Conservation (phyloP, 768 basidiomycete species). For the Collybia nuda region DNA sequence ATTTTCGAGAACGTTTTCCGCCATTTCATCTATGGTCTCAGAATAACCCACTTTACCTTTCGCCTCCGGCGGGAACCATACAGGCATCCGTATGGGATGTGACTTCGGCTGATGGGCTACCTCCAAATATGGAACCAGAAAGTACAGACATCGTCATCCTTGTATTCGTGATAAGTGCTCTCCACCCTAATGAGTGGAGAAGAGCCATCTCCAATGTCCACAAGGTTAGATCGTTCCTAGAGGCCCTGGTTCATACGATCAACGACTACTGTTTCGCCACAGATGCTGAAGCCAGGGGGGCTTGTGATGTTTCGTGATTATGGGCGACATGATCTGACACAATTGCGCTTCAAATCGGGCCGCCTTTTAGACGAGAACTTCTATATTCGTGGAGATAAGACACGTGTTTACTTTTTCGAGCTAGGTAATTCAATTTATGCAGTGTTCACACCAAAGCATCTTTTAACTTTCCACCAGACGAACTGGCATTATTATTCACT, state of each 20-base stretch:
- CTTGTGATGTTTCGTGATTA: slow-evolving; percentile 88
- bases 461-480: slow-evolving; percentile 46
- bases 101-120: slow-evolving; percentile 59
- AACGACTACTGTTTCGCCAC: not conserved
- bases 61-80: slow-evolving; percentile 70
- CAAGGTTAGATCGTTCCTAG: slow-evolving; percentile 42
- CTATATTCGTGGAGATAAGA: slow-evolving; percentile 96
- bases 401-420: slow-evolving; percentile 96
- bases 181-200: slow-evolving; percentile 92
- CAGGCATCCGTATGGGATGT: slow-evolving; percentile 90
- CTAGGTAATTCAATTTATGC: slow-evolving; percentile 48
- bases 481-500: slow-evolving; percentile 78
- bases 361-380: slow-evolving; percentile 92
- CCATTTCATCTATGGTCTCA: slow-evolving; percentile 25
- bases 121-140: slow-evolving; percentile 58
- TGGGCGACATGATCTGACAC: slow-evolving; percentile 92
- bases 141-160: slow-evolving; percentile 90
- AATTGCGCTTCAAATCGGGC: slow-evolving; percentile 87
- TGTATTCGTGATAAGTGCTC: slow-evolving; percentile 90
- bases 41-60: slow-evolving; percentile 70
- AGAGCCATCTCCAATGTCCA: slow-evolving; percentile 80
- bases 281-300: slow-evolving; percentile 93
- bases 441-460: not conserved
- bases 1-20: not conserved
- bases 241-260: too few relatives aligned